These are phyloP conservation scores for Graphilbum fragrans DNA, from an alignment of 2,329 filamentous ascomycete genomes.

Conservation along the genomic window DNA sequence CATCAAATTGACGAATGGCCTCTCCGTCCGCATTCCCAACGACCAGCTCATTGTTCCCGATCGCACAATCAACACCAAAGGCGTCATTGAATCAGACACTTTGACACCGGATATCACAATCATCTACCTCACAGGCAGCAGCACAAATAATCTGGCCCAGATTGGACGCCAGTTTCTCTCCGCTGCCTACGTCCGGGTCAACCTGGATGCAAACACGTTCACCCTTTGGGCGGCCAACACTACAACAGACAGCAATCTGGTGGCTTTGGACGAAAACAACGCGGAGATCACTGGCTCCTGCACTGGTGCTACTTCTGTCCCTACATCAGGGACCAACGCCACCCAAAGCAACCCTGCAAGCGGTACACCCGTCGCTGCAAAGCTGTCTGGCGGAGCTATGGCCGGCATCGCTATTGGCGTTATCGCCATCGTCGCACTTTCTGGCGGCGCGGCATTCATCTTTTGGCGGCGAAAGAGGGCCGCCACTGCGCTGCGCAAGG, in stretches of 20 bases:
- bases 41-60: constrained; percentile 17
- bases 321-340: background rate
- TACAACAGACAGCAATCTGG: constrained; percentile 1
- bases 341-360: background rate
- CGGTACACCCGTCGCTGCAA: too few relatives aligned
- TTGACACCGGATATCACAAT: constrained; percentile 13
- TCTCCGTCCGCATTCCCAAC: constrained; percentile 16
- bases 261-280: constrained; percentile 6
- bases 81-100: constrained; percentile 6
- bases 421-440: background rate
- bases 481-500: too few relatives aligned
- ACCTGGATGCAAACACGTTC: constrained; percentile 15
- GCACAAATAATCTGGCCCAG: constrained; percentile 12
- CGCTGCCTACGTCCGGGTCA: constrained; percentile 17
- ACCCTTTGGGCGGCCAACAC: constrained; percentile 11
- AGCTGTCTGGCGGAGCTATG: background rate
- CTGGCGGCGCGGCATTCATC: background rate
- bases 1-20: constrained; percentile 10
- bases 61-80: background rate
- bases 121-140: constrained; percentile 12
- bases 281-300: background rate
- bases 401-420: background rate
- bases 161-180: constrained; percentile 19
- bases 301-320: background rate
- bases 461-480: background rate